Percentiles rank a stretch among this genome's conserved stretches.
Evolutionary conservation across 352 stramenopile species (phyloP).

Genomic region (Pythium brassicae): DNA sequence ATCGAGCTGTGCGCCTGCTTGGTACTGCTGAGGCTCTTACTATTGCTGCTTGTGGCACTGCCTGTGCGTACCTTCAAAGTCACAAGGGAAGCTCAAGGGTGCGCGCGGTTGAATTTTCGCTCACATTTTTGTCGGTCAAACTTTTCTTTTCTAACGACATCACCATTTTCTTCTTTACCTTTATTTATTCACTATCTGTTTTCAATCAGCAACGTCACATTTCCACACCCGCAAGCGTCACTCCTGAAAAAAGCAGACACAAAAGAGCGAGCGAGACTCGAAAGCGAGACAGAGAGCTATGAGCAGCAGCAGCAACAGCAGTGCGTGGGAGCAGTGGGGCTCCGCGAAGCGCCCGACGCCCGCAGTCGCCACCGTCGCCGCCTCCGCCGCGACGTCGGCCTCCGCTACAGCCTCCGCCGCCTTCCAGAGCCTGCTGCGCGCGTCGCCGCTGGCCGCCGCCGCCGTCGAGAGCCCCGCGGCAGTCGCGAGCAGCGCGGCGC

Average conservation of each 20-base stretch:
- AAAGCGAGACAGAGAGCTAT: no score
- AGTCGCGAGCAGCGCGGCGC: conserved; percentile 20
- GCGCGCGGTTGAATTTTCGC: no score
- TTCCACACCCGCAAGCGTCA: not conserved
- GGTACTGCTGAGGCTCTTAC: no score
- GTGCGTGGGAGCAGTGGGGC: conserved; percentile 73
- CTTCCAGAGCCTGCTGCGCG: conserved; percentile 47
- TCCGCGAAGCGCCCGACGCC: conserved; percentile 37
- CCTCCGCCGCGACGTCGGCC: conserved; percentile 18
- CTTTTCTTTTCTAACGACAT: no score
- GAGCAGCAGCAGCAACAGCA: conserved; percentile 15
- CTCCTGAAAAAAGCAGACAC: not conserved
- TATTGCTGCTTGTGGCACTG: no score
- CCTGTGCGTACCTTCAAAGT: no score
- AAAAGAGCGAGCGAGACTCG: no score
- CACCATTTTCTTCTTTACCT: not conserved
- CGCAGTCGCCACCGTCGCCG: conserved; percentile 19
- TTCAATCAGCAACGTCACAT: not conserved
- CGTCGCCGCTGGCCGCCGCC: conserved; percentile 39
- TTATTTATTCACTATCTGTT: not conserved
- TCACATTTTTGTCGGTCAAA: no score
- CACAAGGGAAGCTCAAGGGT: no score
- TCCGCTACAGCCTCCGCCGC: conserved; percentile 22
- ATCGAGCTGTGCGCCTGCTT: no score
- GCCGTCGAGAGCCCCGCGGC: conserved; percentile 13